Base-by-base conservation (phyloP, 2,329 filamentous ascomycete genomes). In the Endocalyx cinctus region DNA sequence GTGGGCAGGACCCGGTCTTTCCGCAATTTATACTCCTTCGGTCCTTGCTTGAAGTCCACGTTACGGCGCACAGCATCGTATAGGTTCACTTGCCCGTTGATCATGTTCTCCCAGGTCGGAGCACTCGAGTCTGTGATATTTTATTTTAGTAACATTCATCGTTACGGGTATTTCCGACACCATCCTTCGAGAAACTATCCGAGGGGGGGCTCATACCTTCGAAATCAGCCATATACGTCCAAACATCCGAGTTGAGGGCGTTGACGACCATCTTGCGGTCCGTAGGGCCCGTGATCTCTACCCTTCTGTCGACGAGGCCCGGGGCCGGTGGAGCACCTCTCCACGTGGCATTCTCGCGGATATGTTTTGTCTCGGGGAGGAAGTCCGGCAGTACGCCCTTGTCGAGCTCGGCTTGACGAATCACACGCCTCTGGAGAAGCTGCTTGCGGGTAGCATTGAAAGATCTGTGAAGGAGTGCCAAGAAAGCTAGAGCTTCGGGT, bases 201-300 rank as follows among this genome's bases (percentile, higher is more conserved):
- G 8, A 23, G 8, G 20, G 25, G 14, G 15, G 19, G 20, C 10
- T 60, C 74, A 53, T 63, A 92, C 89, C 90, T 68, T 98, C 92
- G 49, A 98, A 94, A 65, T 98, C 92, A 29, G 92, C 92, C 92
- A 98, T 98, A 57, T 97, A 98, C 36, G 90, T 97, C 84, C 86
- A 97, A 16, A 97, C 92, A 55, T 97, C 78, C 28, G 90, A 83
- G 64, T 97, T 98, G 59, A 97, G 59, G 8, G 92, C 92, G 62
- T 98, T 98, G 43, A 97, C 87, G 29, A 97, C 88, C 92, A 98
- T 98, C 77, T 97, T 98, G 49, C 92, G 78, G 66, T 97, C 92
- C 6, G 89, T 96, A 1, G 92, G 92, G 7, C 92, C 92, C 5
- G 92, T 98, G 56, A 97, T 98, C 71, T 98, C 92, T 19, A 96